Conservation (phyloP, 805 yeast species). For the Ogataea methanolica region DNA sequence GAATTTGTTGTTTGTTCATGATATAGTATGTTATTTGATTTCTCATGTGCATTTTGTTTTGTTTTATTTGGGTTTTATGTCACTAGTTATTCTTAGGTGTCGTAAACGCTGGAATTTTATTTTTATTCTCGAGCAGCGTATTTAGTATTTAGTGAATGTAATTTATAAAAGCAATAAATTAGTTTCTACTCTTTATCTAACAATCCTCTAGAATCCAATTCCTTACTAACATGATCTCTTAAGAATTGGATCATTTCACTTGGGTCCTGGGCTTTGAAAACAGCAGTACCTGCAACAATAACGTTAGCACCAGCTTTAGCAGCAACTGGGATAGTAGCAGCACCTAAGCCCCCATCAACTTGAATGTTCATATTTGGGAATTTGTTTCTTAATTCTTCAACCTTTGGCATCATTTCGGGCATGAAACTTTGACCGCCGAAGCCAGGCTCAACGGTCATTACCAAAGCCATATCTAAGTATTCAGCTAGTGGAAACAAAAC, state of each 20-base stretch:
- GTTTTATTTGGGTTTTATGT: too few species aligned
- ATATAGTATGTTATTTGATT: too few species aligned
- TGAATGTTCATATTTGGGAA: constrained; percentile 84
- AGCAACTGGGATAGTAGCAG: constrained; percentile 78
- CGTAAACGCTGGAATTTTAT: too few species aligned
- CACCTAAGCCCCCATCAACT: constrained; percentile 96
- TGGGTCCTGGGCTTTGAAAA: constrained; percentile 81
- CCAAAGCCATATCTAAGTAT: constrained; percentile 83
- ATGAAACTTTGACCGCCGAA: constrained; percentile 98
- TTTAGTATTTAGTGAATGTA: too few species aligned
- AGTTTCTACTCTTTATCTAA: constrained; percentile 17
- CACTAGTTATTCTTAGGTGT: too few species aligned
- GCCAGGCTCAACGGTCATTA: constrained; percentile 99
- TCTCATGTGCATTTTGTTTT: too few species aligned
- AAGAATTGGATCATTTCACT: constrained; percentile 63
- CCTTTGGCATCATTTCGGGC: constrained; percentile 96
- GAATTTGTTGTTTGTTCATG: too few species aligned
- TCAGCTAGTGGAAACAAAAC: constrained; percentile 73
- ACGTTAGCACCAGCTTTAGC: constrained; percentile 98
- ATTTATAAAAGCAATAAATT: too few species aligned
- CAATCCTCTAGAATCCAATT: constrained; percentile 43
- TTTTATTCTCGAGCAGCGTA: too few species aligned
- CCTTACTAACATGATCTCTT: constrained; percentile 53
- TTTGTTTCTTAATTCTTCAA: constrained; percentile 63
- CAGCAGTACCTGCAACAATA: constrained; percentile 96